Evolutionary conservation across 257 asterid genomes (phyloP), one percentile per base, ranked within the genome.

Genomic region (Primulina tabacum): DNA sequence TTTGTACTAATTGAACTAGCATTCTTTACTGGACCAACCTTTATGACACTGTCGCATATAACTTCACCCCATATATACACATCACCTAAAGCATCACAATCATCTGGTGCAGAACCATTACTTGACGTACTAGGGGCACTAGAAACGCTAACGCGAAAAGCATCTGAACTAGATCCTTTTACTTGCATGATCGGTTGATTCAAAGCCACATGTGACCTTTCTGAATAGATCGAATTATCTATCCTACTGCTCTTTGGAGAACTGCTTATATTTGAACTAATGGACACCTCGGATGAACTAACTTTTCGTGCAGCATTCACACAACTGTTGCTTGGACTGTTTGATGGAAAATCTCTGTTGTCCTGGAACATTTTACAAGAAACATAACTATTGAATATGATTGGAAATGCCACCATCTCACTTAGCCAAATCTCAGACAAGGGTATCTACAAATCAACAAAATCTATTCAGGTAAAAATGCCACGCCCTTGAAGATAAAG

Each of bases 91-190:
- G 90, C 97, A 81, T 92, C 98, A 75, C 96, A 92, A 68, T 92
- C 98, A 73, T 92, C 98, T 11, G 88, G 90, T 34, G 89, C 95
- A 69, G 98, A 92, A 66, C 98, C 98, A 62, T 92, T 96, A 80
- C 98, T 92, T 65, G 98, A 92, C 62, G 98, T 92, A 80, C 98
- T 92, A 61, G 91, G 98, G 71, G 94, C 98, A 74, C 98, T 92
- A 73, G 98, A 92, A 65, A 92, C 95, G 62, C 98, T 92, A 67
- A 89, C 96, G 71, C 98, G 88, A 68, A 92, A 81, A 83, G 89
- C 85, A 78, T 92, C 98, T 71, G 97, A 85, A 72, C 81, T 81
- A 76, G 95, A 82, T 80, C 90, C 95, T 86, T 84, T 89, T 72
- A 63, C 87, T 76, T 92, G 98, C 96, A 92, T 92, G 69, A 76